phyloP scores from a whole-genome alignment of 2,329 filamentous ascomycete species.

The Lachnellula occidentalis region DNA sequence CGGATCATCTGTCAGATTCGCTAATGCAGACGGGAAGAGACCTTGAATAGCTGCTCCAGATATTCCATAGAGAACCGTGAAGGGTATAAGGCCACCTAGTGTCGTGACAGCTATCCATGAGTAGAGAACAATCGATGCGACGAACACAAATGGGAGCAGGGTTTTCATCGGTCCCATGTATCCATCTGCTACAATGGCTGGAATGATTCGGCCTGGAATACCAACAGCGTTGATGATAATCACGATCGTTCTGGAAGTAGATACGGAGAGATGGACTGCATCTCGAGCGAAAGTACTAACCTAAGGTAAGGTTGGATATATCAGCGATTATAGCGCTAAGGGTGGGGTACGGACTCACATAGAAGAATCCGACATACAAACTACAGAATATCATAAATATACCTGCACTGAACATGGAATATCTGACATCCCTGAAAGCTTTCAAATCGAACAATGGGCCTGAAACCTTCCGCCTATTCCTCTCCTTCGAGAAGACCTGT shows the following conservation, averaged over 20 bases:
- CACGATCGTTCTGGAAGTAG: neutral
- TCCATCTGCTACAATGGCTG: constrained; percentile 38
- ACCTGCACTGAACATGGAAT: constrained; percentile 38
- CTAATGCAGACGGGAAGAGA: constrained; percentile 44
- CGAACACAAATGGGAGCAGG: constrained; percentile 38
- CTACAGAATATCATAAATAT: constrained; percentile 31
- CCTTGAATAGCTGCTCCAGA: constrained; percentile 42
- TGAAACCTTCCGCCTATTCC: constrained; percentile 33
- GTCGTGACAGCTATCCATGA: constrained; percentile 42
- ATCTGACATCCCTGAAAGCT: constrained; percentile 38
- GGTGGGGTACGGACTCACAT: neutral
- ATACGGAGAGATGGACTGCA: constrained; percentile 43
- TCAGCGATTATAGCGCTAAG: constrained; percentile 33
- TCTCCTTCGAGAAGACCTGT: constrained; percentile 33
- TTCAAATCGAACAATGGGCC: constrained; percentile 37
- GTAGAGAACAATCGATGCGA: constrained; percentile 30
- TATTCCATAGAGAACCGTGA: constrained; percentile 44
- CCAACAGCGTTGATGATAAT: constrained; percentile 39
- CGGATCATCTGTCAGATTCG: constrained; percentile 45
- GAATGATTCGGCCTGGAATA: constrained; percentile 41
- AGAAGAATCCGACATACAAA: constrained; percentile 37
- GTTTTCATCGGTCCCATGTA: constrained; percentile 45
- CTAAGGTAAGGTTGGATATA: neutral
- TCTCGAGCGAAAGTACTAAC: constrained; percentile 33
- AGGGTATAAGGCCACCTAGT: constrained; percentile 39